A percentile compares a stretch with the other conserved stretches of the same genome.
Evolutionary conservation across 768 basidiomycete genomes (phyloP).

Genomic region (Asterophora parasitica): DNA sequence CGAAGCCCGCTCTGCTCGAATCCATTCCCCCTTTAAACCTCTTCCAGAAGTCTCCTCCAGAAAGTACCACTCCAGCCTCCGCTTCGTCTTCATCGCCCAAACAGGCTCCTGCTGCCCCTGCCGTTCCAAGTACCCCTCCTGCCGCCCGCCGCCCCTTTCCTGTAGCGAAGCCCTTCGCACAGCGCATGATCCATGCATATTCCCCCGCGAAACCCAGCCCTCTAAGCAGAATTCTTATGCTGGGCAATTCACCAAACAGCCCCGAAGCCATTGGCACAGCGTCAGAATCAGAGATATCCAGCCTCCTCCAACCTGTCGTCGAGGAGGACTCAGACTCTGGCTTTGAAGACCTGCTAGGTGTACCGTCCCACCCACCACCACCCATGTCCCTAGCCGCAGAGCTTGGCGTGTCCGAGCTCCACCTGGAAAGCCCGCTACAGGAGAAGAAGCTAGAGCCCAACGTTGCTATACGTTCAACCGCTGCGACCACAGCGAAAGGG

Average conservation of each 20-base stretch:
- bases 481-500: conserved; percentile 17
- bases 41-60: conserved; percentile 9
- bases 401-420: conserved; percentile 38
- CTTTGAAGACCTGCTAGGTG: conserved; percentile 18
- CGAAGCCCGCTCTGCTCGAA: conserved; percentile 37
- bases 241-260: conserved; percentile 54
- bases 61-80: conserved; percentile 9
- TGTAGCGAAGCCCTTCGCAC: conserved; percentile 63
- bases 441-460: conserved; percentile 44
- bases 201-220: conserved; percentile 80
- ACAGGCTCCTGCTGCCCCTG: conserved; percentile 11
- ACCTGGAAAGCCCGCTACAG: conserved; percentile 48
- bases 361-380: conserved; percentile 6
- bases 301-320: conserved; percentile 25
- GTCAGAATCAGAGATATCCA: conserved; percentile 17
- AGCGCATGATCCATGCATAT: conserved; percentile 74
- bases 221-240: conserved; percentile 72
- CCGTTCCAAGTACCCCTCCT: conserved; percentile 29
- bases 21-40: conserved; percentile 17
- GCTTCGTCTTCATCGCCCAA: conserved; percentile 12
- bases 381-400: conserved; percentile 39
- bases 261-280: conserved; percentile 16
- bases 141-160: conserved; percentile 51
- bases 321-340: conserved; percentile 30
- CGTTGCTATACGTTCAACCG: conserved; percentile 11